Base-by-base conservation (phyloP, 2,329 filamentous ascomycete genomes). In the Dactylellina leptospora region DNA sequence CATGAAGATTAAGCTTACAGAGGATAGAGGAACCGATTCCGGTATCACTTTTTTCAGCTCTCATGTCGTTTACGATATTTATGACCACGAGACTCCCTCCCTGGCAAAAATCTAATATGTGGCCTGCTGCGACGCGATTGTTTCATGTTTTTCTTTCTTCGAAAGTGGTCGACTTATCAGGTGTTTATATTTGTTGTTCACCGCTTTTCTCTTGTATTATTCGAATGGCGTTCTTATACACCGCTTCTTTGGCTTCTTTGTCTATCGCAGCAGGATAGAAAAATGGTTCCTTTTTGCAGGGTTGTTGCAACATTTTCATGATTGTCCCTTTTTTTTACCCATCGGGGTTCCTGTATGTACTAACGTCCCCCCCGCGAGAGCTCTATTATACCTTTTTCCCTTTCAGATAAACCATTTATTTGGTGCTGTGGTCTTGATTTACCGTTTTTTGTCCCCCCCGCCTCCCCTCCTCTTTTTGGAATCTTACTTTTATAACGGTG, bases 361-460 rank as follows among this genome's bases (percentile, higher is more conserved):
- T 61, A 62, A 70, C 47, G 56, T 30, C 44, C 50, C 47, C 44
- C 51, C 47, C 27, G 22, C 28, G n/a, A 47, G 36, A 45, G 33
- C 27, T 42, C 20, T 38, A 45, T 28, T 50, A 51, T 51, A 58
- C 44, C 51, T 71, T 50, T 40, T 36, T 58, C 56, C n/a, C n/a
- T n/a, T 55, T 48, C 60, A 51, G 42, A 64, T 56, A 53, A 63
- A 54, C 28, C n/a, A n/a, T n/a, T n/a, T n/a, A n/a, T n/a, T 54
- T 63, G 50, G 45, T 23, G 42, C 53, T 18, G 25, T 36, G 61
- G 18, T 13, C 44, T 11, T 11, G 30, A 44, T 44, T 58, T 66
- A 44, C 47, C 54, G 44, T 20, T 42, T 50, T 66, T 58, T 44
- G 58, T 36, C 48, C 20, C 51, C 50, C 42, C 50, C 36, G 23